Evolutionary conservation across 495 filamentous ascomycete species (phyloP), one percentile per base, ranked within the genome.

Genomic region (Penicillium silybi): DNA sequence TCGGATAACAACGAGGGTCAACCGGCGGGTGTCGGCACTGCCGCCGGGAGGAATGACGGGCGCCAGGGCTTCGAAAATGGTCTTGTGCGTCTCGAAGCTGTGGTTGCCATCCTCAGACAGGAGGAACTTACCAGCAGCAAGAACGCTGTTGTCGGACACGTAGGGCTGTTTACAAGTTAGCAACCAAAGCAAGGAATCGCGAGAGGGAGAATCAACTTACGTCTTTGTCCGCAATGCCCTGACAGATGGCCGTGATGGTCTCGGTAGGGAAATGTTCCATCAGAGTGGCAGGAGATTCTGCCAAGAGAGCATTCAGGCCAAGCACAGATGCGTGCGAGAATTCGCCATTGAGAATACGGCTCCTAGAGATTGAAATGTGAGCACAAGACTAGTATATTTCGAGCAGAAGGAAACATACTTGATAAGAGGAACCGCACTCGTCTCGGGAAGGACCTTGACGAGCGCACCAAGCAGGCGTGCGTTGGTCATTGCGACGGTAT

Each of bases 51-150:
- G 77, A 41, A 96, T 88, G 53, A 87, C 80, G 9, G 74, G 68
- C 2, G 89, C 80, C 23, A 98, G 73, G 0, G 85, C 79, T 54
- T 90, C 80, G 65, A 97, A 88, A 35, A 97, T 78, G 11, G 81
- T 72, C 65, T 92, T 93, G 52, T 81, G 85, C 18, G 79, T 75
- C 58, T 95, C 90, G 46, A 70, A 75, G 52, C 61, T 71, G 51
- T 67, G 69, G 45, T 67, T 59, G 32, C 69, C 69, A 51, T 68
- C 69, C 25, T 86, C 79, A 2, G 80, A 76, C 40, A 98, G 79
- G 9, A 98, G 80, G 67, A 88, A 95, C 71, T 98, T 98, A 55
- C 93, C 95, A n/a, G 92, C 87, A 26, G 93, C 95, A 32, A 97
- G 80, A 46, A 97, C 89, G 56, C 80, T 86, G 69, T 96, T 95